A percentile compares a stretch with the other conserved stretches of the same genome.
These are phyloP conservation scores for Trichoderma semiorbis DNA, from an alignment of 2,329 filamentous ascomycete species.

Conservation along the genomic window DNA sequence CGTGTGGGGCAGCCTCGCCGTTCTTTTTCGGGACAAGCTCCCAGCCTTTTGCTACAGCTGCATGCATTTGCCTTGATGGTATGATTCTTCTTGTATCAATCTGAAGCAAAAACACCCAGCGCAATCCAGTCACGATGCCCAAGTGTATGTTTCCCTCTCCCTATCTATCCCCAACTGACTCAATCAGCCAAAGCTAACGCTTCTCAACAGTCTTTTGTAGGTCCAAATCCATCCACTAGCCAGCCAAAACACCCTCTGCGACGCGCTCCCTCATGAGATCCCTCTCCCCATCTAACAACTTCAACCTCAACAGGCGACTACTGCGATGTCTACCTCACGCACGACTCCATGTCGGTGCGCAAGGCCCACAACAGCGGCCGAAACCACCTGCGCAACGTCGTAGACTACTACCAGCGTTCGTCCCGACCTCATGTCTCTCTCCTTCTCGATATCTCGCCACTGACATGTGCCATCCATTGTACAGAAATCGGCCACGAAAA, in stretches of 20 bases:
- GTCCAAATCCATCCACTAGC: neutral
- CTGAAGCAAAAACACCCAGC: neutral
- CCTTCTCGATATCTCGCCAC: neutral
- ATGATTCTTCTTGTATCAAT: neutral
- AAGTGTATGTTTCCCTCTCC: slow-evolving; percentile 66
- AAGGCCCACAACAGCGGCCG: slow-evolving; percentile 97
- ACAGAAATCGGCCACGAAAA: slow-evolving; percentile 96
- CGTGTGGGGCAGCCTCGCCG: slow-evolving; percentile 28
- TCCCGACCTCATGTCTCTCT: slow-evolving; percentile 11
- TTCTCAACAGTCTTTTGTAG: slow-evolving; percentile 30
- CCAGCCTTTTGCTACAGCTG: slow-evolving; percentile 18
- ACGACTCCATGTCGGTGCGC: slow-evolving; percentile 99
- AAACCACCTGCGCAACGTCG: slow-evolving; percentile 95
- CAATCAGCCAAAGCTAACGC: slow-evolving; percentile 1
- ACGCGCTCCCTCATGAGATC: neutral
- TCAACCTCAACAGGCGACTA: slow-evolving; percentile 66
- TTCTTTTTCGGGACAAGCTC: slow-evolving; percentile 18
- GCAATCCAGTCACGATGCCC: slow-evolving; percentile 60
- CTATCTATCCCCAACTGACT: slow-evolving; percentile 27
- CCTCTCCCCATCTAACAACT: neutral
- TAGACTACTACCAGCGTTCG: slow-evolving; percentile 95
- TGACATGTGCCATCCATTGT: neutral
- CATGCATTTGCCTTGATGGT: neutral
- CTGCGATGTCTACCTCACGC: slow-evolving; percentile 99
- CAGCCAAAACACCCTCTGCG: neutral